Evolutionary conservation across 371 early-diverging fungal genomes (phyloP).

Genomic region (Mucor lusitanicus): DNA sequence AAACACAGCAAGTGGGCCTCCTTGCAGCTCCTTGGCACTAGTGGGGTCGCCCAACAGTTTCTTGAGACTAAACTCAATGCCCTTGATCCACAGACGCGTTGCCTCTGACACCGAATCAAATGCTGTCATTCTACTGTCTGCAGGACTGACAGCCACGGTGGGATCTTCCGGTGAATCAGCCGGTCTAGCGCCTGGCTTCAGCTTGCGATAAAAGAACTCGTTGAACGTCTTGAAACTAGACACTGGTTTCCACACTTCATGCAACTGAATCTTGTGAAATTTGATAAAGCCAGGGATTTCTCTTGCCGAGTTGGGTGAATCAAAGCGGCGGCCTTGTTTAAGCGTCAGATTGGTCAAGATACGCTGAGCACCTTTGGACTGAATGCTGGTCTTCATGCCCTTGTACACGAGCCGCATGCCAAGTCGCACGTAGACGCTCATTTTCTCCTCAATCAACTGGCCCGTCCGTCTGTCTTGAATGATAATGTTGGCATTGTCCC

Average conservation of each 20-base stretch:
- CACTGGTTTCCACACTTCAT: conserved; percentile 68
- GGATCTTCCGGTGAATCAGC: conserved; percentile 65
- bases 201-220: conserved; percentile 84
- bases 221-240: conserved; percentile 77
- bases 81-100: conserved; percentile 74
- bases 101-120: conserved; percentile 59
- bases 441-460: conserved; percentile 76
- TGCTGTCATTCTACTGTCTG: conserved; percentile 68
- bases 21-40: conserved; percentile 50
- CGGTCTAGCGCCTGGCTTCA: conserved; percentile 70
- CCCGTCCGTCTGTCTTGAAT: conserved; percentile 76
- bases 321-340: conserved; percentile 78
- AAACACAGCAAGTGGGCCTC: conserved; percentile 67
- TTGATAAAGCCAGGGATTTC: conserved; percentile 78
- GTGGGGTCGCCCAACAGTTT: conserved; percentile 52
- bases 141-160: conserved; percentile 69
- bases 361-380: conserved; percentile 47
- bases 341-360: conserved; percentile 62
- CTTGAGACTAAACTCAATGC: conserved; percentile 59
- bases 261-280: conserved; percentile 67
- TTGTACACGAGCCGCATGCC: conserved; percentile 82
- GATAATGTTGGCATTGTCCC: conserved; percentile 76
- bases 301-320: conserved; percentile 64
- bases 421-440: conserved; percentile 78
- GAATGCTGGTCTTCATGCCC: conserved; percentile 52